phyloP scores from a whole-genome alignment of 495 filamentous ascomycete species.

The Neurospora sublineolata region DNA sequence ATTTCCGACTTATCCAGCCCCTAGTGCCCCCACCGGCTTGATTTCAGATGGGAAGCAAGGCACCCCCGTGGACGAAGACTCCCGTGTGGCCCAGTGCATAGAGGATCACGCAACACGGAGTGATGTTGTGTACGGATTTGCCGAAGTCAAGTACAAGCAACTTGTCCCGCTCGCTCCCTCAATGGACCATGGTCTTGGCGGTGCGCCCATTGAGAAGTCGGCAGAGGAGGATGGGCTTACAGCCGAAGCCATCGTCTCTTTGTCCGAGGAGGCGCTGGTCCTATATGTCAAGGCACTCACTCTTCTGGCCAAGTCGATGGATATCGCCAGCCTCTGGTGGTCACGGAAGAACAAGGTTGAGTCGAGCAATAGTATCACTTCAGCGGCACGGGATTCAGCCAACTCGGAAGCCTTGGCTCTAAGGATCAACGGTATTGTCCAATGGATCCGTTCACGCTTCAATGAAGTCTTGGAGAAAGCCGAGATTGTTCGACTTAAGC shows the following conservation, averaged over 20 bases:
- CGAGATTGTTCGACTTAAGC: constrained; percentile 75
- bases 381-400: constrained; percentile 30
- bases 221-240: constrained; percentile 63
- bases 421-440: constrained; percentile 83
- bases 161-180: constrained; percentile 78
- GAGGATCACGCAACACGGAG: constrained; percentile 87
- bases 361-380: constrained; percentile 32
- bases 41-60: constrained; percentile 56
- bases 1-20: constrained; percentile 73
- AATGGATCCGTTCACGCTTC: constrained; percentile 88
- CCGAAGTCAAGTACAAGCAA: constrained; percentile 97
- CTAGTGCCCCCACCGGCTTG: constrained; percentile 40
- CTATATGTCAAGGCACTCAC: constrained; percentile 89
- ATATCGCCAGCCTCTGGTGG: constrained; percentile 93
- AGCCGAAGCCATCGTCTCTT: constrained; percentile 67
- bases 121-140: constrained; percentile 92
- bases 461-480: constrained; percentile 95
- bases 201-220: constrained; percentile 36
- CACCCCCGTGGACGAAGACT: constrained; percentile 65
- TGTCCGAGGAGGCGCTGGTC: constrained; percentile 91
- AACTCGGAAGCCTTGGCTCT: constrained; percentile 46
- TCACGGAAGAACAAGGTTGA: constrained; percentile 61
- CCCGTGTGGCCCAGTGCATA: constrained; percentile 61
- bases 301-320: constrained; percentile 88
- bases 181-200: constrained; percentile 55